Conservation (phyloP, 164 flowering plant genomes). For the Protea cynaroides region DNA sequence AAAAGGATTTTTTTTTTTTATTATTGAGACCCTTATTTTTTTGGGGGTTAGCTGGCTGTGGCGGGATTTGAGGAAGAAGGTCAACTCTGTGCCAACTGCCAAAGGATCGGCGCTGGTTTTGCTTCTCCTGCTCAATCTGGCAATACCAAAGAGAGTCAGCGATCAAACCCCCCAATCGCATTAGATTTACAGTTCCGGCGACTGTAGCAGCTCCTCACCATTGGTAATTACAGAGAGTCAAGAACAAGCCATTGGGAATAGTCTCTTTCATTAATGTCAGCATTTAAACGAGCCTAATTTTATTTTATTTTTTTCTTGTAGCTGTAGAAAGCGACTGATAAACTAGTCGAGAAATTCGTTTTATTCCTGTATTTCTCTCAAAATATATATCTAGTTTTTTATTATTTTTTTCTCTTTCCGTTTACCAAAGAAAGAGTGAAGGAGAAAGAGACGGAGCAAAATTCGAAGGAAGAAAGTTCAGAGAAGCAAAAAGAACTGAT, state of each 20-base stretch:
- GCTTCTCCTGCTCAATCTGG: neutral
- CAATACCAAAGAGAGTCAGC: neutral
- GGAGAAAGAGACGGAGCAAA: slow-evolving; percentile 7
- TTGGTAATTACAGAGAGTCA: neutral
- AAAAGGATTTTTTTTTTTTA: neutral
- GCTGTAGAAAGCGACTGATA: neutral
- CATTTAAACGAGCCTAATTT: slow-evolving; percentile 4
- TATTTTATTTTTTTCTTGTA: neutral
- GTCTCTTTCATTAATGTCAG: slow-evolving; percentile 5
- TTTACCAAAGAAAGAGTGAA: slow-evolving; percentile 12
- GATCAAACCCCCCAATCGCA: neutral
- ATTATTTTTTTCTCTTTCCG: slow-evolving; percentile 12
- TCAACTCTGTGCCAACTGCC: neutral
- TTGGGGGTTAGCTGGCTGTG: neutral
- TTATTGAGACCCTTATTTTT: neutral
- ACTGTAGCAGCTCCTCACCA: too few relatives aligned
- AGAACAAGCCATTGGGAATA: neutral
- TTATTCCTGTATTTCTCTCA: too few relatives aligned
- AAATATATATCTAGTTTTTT: too few relatives aligned
- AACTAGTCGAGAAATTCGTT: neutral
- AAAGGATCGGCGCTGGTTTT: slow-evolving; percentile 2
- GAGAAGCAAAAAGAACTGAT: neutral
- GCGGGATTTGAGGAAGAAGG: slow-evolving; percentile 11
- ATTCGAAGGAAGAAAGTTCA: neutral
- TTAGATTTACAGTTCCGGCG: neutral